A percentile compares a stretch with the other conserved stretches of the same genome.
These are phyloP conservation scores for Trametes villosa DNA, from an alignment of 768 basidiomycete species.

Conservation along the genomic window DNA sequence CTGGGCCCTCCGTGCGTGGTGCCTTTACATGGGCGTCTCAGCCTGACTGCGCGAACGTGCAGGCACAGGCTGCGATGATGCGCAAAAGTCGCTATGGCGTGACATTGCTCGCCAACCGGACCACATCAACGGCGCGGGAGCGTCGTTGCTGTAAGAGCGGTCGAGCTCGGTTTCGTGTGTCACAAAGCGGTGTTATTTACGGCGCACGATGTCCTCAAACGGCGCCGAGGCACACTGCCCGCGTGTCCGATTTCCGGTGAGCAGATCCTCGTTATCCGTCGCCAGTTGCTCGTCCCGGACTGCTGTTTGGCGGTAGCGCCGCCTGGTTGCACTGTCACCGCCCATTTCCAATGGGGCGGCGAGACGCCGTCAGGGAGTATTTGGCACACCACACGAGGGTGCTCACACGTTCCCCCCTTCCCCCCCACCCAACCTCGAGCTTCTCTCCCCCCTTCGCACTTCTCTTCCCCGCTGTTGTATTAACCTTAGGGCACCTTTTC, in stretches of 20 bases:
- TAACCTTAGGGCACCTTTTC: not conserved
- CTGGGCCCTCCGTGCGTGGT: not conserved
- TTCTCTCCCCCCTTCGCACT: not conserved
- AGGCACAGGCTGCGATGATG: not conserved
- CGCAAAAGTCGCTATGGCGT: not conserved
- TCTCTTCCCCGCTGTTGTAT: slow-evolving; percentile 8
- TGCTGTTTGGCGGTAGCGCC: not conserved
- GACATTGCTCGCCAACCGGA: not conserved
- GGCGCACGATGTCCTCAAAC: not conserved
- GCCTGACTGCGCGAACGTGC: not conserved
- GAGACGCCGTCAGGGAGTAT: slow-evolving; percentile 10
- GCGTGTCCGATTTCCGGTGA: not conserved
- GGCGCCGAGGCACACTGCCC: slow-evolving; percentile 1
- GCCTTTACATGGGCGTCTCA: not conserved
- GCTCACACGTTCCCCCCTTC: not conserved
- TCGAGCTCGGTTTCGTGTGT: not conserved
- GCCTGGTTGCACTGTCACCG: not conserved
- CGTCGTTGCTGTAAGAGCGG: not conserved
- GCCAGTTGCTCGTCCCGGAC: not conserved
- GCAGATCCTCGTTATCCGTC: not conserved
- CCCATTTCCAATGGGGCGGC: not conserved
- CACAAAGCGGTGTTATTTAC: slow-evolving; percentile 5
- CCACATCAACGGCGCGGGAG: not conserved
- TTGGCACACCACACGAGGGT: not conserved
- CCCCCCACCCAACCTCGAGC: not conserved